These are phyloP conservation scores for Hypoxylon perforatum DNA, from an alignment of 495 filamentous ascomycete species.

Conservation along the genomic window DNA sequence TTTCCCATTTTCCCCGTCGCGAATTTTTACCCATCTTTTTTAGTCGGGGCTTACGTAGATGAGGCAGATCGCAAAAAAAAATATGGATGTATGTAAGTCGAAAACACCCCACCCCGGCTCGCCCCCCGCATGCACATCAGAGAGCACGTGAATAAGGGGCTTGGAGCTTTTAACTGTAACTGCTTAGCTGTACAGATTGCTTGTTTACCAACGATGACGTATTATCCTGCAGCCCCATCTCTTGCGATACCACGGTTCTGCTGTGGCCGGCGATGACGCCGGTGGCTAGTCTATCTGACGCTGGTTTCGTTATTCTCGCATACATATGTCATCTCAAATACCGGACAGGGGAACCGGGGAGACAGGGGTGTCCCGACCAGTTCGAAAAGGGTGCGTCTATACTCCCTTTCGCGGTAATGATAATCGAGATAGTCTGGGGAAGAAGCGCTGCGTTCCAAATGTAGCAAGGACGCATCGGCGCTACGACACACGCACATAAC, in stretches of 20 bases:
- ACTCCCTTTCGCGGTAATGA: constrained; percentile 30
- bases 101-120: constrained; percentile 1
- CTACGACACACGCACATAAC: constrained; percentile 1
- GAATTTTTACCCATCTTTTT: neutral
- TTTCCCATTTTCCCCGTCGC: constrained; percentile 10
- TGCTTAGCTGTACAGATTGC: constrained; percentile 19
- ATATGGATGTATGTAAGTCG: neutral
- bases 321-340: constrained; percentile 26
- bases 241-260: constrained; percentile 31
- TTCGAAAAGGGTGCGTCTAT: constrained; percentile 12
- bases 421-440: constrained; percentile 29
- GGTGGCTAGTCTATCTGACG: constrained; percentile 25
- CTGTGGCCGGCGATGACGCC: constrained; percentile 33
- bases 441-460: constrained; percentile 9
- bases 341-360: constrained; percentile 18
- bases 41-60: constrained; percentile 31
- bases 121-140: constrained; percentile 29
- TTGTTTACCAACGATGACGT: constrained; percentile 42
- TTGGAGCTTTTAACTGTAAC: neutral
- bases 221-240: constrained; percentile 25
- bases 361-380: constrained; percentile 16
- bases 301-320: constrained; percentile 7
- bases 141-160: constrained; percentile 39
- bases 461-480: constrained; percentile 8
- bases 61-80: constrained; percentile 15